phyloP scores from a whole-genome alignment of 495 filamentous ascomycete genomes.

The Parathielavia appendiculata region DNA sequence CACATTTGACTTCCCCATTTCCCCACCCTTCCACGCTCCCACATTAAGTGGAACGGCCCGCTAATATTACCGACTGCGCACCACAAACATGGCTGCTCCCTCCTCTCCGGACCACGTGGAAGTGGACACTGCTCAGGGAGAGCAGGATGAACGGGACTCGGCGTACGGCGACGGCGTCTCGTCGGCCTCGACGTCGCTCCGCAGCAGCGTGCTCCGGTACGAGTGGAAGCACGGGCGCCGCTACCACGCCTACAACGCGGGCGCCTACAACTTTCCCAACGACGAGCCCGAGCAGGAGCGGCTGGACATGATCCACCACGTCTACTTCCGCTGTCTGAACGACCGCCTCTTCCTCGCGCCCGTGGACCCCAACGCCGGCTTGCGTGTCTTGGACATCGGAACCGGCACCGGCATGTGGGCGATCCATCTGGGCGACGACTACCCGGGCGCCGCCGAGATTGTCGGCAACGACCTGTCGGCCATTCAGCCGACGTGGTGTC shows the following conservation, averaged over 20 bases:
- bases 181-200: slow-evolving; percentile 36
- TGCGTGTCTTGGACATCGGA: slow-evolving; percentile 25
- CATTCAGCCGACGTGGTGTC: slow-evolving; percentile 50
- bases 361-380: slow-evolving; percentile 21
- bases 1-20: too few species aligned
- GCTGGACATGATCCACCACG: slow-evolving; percentile 61
- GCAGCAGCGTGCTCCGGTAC: slow-evolving; percentile 46
- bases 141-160: background rate
- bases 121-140: background rate
- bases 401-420: slow-evolving; percentile 29
- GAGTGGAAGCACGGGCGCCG: slow-evolving; percentile 40
- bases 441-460: slow-evolving; percentile 25
- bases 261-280: slow-evolving; percentile 52
- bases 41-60: too few species aligned
- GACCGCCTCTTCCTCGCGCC: slow-evolving; percentile 38
- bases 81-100: too few species aligned
- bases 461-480: slow-evolving; percentile 50
- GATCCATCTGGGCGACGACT: slow-evolving; percentile 25
- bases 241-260: slow-evolving; percentile 51
- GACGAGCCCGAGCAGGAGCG: slow-evolving; percentile 60
- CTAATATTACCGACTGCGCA: too few species aligned
- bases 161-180: slow-evolving; percentile 5
- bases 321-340: slow-evolving; percentile 36
- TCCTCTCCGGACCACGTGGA: slow-evolving; percentile 6
- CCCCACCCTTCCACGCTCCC: too few species aligned